phyloP scores from a whole-genome alignment of 768 basidiomycete genomes.

The Rhizopogon rudus region DNA sequence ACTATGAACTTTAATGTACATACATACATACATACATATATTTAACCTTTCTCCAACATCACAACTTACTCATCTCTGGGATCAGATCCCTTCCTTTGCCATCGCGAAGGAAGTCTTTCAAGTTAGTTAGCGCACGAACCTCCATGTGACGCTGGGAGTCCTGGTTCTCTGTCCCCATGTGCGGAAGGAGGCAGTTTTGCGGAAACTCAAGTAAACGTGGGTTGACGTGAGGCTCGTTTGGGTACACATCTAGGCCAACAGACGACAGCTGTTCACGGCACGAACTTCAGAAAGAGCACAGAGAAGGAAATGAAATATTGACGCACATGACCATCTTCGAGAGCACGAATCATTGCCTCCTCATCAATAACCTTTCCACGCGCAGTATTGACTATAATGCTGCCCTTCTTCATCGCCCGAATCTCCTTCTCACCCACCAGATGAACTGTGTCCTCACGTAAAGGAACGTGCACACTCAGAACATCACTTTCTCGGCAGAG shows the following conservation, averaged over 20 bases:
- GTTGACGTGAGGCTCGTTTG: slow-evolving; percentile 78
- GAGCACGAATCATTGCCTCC: slow-evolving; percentile 75
- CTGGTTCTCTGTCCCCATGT: slow-evolving; percentile 86
- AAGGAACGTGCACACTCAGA: slow-evolving; percentile 81
- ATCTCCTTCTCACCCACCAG: slow-evolving; percentile 76
- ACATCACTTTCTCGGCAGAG: slow-evolving; percentile 75
- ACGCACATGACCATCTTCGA: slow-evolving; percentile 85
- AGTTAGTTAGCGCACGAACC: slow-evolving; percentile 73
- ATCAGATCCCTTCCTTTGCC: slow-evolving; percentile 68
- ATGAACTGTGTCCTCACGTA: slow-evolving; percentile 68
- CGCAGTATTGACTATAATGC: slow-evolving; percentile 82
- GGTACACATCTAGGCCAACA: slow-evolving; percentile 83
- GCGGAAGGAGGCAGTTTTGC: slow-evolving; percentile 82
- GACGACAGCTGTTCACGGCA: slow-evolving; percentile 52
- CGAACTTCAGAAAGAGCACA: neutral
- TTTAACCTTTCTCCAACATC: neutral
- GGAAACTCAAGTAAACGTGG: slow-evolving; percentile 77
- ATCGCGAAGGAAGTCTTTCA: slow-evolving; percentile 61
- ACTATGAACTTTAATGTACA: no score
- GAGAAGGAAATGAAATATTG: neutral
- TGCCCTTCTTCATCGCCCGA: slow-evolving; percentile 68
- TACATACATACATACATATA: no score
- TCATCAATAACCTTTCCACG: slow-evolving; percentile 91
- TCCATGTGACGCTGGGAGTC: slow-evolving; percentile 84
- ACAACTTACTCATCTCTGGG: slow-evolving; percentile 38